A percentile compares a stretch with the other conserved stretches of the same genome.
phyloP scores from a whole-genome alignment of 305 asterid species.

The Rubia balearica region DNA sequence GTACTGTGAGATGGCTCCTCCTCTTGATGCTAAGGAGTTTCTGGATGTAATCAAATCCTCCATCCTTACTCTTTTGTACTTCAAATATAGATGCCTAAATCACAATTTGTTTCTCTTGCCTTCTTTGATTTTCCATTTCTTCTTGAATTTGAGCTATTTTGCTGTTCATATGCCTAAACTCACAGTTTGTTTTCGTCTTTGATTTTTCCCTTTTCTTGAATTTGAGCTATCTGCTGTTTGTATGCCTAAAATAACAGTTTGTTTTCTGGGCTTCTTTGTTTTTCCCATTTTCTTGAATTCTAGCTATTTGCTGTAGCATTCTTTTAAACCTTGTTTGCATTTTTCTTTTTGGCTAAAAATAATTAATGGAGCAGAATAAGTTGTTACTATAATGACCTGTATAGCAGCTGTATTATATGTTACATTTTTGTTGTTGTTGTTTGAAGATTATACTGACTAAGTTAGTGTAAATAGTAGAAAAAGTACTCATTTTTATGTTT shows the following conservation, averaged over 20 bases:
- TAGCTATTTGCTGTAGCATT: background rate
- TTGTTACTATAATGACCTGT: no score
- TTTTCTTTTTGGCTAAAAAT: no score
- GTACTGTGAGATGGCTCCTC: conserved; percentile 86
- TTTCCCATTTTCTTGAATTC: background rate
- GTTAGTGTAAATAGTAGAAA: background rate
- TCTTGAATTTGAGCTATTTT: no score
- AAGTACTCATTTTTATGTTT: background rate
- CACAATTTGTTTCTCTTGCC: no score
- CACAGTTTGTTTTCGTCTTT: no score
- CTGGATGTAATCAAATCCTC: conserved; percentile 50
- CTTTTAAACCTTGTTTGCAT: background rate
- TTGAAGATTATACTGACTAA: background rate
- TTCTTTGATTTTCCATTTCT: no score
- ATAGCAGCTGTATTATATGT: no score
- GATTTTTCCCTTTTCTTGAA: no score
- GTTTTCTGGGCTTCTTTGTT: background rate
- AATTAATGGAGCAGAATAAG: no score
- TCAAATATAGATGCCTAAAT: background rate
- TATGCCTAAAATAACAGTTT: background rate
- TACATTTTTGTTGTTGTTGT: background rate
- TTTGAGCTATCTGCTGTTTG: no score
- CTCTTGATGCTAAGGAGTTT: conserved; percentile 89
- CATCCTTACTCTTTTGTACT: background rate
- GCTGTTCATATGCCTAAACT: background rate